Evolutionary conservation across 148 eudicot species (phyloP).

Genomic region (Silene conica): DNA sequence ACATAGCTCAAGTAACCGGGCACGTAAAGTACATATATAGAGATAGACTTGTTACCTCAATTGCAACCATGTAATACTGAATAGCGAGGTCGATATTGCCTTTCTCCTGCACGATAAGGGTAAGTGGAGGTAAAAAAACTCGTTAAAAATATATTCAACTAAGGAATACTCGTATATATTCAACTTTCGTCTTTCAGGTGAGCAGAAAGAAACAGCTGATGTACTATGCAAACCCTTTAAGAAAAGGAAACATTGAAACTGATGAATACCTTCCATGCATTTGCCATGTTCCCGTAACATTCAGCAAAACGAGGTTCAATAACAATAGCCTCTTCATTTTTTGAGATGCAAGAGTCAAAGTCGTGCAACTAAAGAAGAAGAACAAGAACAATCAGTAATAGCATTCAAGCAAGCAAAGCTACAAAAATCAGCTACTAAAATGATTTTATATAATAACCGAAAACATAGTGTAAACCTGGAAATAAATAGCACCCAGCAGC

Average conservation of each 20-base stretch:
- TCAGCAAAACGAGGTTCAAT: constrained; percentile 84
- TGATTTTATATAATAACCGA: background rate
- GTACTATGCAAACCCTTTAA: constrained; percentile 1
- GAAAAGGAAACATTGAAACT: background rate
- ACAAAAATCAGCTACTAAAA: background rate
- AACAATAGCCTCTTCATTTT: constrained; percentile 91
- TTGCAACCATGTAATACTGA: constrained; percentile 74
- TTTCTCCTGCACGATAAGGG: constrained; percentile 60
- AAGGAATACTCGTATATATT: too few species aligned
- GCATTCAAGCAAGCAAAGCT: constrained; percentile 5
- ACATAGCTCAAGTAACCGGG: background rate
- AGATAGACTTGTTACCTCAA: constrained; percentile 52
- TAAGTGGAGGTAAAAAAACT: constrained; percentile 11
- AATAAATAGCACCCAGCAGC: constrained; percentile 78
- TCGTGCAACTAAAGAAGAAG: constrained; percentile 60
- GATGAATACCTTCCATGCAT: constrained; percentile 88
- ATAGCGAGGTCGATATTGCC: constrained; percentile 90
- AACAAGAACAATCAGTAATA: constrained; percentile 19
- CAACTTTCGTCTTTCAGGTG: background rate
- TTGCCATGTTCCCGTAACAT: constrained; percentile 97
- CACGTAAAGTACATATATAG: background rate
- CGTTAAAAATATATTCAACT: background rate
- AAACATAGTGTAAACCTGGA: constrained; percentile 51
- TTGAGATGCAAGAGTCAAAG: constrained; percentile 73
- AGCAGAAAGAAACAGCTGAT: background rate